Conservation (phyloP, 1,284 basidiomycete species). For the Ceratobasidium sp. region DNA sequence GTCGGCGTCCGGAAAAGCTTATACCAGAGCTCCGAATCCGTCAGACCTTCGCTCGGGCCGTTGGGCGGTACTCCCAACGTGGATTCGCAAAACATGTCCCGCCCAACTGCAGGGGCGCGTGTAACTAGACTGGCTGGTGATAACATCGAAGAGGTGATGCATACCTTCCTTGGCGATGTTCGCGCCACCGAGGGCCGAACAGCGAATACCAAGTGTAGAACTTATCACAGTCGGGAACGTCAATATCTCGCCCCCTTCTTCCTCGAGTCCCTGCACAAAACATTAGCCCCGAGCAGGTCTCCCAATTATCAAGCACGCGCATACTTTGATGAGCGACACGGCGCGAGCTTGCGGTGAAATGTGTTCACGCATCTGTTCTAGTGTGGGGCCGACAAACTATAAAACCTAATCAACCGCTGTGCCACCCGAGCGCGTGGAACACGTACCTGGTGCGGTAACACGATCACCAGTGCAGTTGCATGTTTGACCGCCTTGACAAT, state of each 20-base stretch:
- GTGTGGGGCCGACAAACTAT: conserved; percentile 52
- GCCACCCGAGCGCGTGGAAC: neutral
- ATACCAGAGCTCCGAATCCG: conserved; percentile 51
- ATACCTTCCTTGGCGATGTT: conserved; percentile 62
- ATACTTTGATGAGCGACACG: conserved; percentile 58
- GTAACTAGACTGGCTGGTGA: neutral
- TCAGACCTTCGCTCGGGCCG: conserved; percentile 41
- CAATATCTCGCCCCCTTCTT: conserved; percentile 58
- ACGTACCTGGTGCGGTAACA: conserved; percentile 59
- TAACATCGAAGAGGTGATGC: neutral
- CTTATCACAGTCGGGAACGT: conserved; percentile 64
- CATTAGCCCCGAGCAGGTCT: neutral
- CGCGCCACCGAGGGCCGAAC: conserved; percentile 61
- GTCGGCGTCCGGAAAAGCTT: conserved; percentile 54
- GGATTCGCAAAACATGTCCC: conserved; percentile 63
- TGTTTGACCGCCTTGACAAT: conserved; percentile 59
- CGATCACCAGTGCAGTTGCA: conserved; percentile 62
- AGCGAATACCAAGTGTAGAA: conserved; percentile 57
- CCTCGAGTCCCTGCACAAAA: conserved; percentile 55
- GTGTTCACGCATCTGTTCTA: conserved; percentile 54
- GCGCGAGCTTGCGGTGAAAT: conserved; percentile 54
- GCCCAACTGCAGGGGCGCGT: conserved; percentile 53
- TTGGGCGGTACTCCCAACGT: conserved; percentile 60
- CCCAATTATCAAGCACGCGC: neutral
- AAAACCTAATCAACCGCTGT: conserved; percentile 43